Conservation (phyloP, 2,329 filamentous ascomycete species). For the Trichoderma atroviride region DNA sequence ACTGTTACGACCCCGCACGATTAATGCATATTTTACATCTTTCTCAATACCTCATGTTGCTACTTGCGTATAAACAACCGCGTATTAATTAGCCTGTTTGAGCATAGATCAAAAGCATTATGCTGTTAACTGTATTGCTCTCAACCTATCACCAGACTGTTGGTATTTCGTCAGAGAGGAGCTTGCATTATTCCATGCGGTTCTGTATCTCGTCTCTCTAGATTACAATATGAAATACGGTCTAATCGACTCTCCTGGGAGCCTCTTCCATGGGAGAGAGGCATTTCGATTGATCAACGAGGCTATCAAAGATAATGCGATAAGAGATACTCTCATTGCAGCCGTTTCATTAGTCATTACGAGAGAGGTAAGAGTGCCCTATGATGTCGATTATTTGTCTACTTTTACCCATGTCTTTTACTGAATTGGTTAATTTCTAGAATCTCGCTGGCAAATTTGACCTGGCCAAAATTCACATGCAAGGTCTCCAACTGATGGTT, state of each 20-base stretch:
- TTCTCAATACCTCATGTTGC: not conserved
- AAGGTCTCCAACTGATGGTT: conserved; percentile 4
- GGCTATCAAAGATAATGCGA: not conserved
- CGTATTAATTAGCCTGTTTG: not conserved
- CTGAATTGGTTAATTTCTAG: not conserved
- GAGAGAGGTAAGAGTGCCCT: conserved; percentile 1
- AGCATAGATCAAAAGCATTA: not conserved
- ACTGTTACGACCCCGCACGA: not conserved
- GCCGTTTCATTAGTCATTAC: conserved; percentile 1
- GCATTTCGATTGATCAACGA: conserved; percentile 13
- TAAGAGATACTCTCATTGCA: conserved; percentile 13
- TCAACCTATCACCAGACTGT: not conserved
- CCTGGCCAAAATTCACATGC: conserved; percentile 6
- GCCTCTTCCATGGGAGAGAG: conserved; percentile 12
- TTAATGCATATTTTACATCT: not conserved
- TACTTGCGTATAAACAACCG: not conserved
- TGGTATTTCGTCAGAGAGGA: conserved; percentile 11
- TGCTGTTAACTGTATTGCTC: conserved; percentile 3
- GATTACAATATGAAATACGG: conserved; percentile 15
- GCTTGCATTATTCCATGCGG: conserved; percentile 10
- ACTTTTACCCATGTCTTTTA: not conserved
- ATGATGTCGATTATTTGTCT: not conserved
- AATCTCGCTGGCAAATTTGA: conserved; percentile 18
- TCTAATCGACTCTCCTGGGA: conserved; percentile 5
- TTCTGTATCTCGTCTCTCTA: conserved; percentile 12